These are phyloP conservation scores for Vicia sativa DNA, from an alignment of 306 rosid genomes.

Conservation along the genomic window DNA sequence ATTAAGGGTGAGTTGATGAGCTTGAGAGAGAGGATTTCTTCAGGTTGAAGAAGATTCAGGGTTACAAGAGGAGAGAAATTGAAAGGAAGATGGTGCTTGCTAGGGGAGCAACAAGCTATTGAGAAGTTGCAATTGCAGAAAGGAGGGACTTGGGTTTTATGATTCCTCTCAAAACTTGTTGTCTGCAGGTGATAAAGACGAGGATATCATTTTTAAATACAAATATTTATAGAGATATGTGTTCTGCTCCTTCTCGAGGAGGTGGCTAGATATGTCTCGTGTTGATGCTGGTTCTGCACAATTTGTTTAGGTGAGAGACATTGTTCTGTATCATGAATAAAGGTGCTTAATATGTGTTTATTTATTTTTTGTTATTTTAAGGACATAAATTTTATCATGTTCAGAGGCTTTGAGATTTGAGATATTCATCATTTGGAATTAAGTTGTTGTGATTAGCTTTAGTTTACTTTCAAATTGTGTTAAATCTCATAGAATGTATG, in stretches of 20 bases:
- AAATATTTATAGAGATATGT: slow-evolving; percentile 8
- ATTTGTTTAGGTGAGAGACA: slow-evolving; percentile 41
- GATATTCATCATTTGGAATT: slow-evolving; percentile 35
- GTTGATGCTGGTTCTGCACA: slow-evolving; percentile 21
- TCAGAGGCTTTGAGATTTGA: slow-evolving; percentile 34
- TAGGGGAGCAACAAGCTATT: slow-evolving; percentile 63
- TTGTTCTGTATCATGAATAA: slow-evolving; percentile 47
- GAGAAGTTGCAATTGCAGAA: slow-evolving; percentile 58
- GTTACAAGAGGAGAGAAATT: slow-evolving; percentile 79
- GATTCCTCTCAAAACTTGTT: slow-evolving; percentile 61
- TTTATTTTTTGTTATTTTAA: slow-evolving; percentile 40
- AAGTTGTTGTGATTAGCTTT: slow-evolving; percentile 38
- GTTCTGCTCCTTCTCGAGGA: slow-evolving; percentile 34
- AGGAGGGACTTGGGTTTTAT: slow-evolving; percentile 41
- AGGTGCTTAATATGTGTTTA: slow-evolving; percentile 34
- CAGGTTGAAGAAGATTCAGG: slow-evolving; percentile 93
- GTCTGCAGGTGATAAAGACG: slow-evolving; percentile 66
- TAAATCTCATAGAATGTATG: slow-evolving; percentile 30
- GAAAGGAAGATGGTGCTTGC: slow-evolving; percentile 66
- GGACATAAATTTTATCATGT: slow-evolving; percentile 31
- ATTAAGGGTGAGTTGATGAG: slow-evolving; percentile 90
- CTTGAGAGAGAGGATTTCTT: slow-evolving; percentile 97
- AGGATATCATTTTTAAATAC: slow-evolving; percentile 73
- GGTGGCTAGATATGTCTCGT: slow-evolving; percentile 27
- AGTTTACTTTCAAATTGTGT: slow-evolving; percentile 18